Base-by-base conservation (phyloP, 1,284 basidiomycete species). In the Cerrena zonata region DNA sequence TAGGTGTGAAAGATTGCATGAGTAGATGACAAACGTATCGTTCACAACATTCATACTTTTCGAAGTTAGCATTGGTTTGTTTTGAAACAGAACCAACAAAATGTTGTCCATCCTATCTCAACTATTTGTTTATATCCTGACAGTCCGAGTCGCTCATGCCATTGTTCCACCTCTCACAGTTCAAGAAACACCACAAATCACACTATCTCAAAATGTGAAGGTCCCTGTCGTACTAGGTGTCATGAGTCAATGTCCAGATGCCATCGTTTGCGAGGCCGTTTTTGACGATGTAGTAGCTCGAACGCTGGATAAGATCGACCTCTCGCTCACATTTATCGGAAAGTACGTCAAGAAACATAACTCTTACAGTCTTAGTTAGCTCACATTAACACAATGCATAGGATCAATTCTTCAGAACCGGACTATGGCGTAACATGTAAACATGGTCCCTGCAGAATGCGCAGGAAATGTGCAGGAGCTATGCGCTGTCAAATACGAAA, bases 391-490 rank as follows among this genome's bases (percentile, higher is more conserved):
- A 27, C 23, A 3, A 3, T 27, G 12, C n/a, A 40, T 60, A 91
- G 90, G 47, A 63, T 80, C 23, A 80, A 92, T 64, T 57, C 73
- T 21, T 75, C 79, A 7, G 85, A 87, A 38, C 69, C 79, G 11
- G 71, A 76, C 44, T 86, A 85, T 61, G 90, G 90, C 13, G 79
- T 89, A 19, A 78, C 72, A 22, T 94, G 91, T 69, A 78, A 76
- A 73, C 91, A 94, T 64, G 91, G 91, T 19, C 69, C 72, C 15
- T n/a, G 67, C 77, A 43, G 91, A 94, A 69, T 93, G 90, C 60
- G 82, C 82, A n/a, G 91, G 89, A 47, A 91, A 94, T 69, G 79
- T 91, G 15, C 86, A 94, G 56, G 83, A 94, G 63, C 75, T 94
- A 22, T 94, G 91, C 63, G 82, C 82, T 12, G 71, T 73, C 53